phyloP scores from a whole-genome alignment of 1,139 yeast species.

The Candida dubliniensis region DNA sequence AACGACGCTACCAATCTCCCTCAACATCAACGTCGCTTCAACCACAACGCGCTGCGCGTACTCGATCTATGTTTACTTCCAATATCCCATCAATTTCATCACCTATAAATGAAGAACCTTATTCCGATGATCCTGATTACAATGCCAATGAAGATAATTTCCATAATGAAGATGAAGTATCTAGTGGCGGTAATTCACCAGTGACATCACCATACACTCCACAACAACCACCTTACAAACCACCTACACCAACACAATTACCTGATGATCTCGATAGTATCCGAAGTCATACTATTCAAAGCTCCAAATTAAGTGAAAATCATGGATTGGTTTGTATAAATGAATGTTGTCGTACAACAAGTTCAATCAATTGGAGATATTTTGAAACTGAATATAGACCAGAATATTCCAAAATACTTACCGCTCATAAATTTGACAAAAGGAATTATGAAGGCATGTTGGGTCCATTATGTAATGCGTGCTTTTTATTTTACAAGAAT shows the following conservation, averaged over 20 bases:
- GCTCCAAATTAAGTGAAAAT: conserved; percentile 36
- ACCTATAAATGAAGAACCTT: conserved; percentile 41
- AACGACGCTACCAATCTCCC: conserved; percentile 7
- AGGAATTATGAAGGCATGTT: conserved; percentile 49
- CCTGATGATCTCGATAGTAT: conserved; percentile 46
- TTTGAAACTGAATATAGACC: conserved; percentile 46
- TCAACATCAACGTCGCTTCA: conserved; percentile 17
- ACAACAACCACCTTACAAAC: conserved; percentile 36
- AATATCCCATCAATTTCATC: conserved; percentile 36
- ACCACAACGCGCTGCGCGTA: conserved; percentile 47
- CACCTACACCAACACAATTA: conserved; percentile 10
- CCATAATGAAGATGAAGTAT: conserved; percentile 18
- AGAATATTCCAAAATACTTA: conserved; percentile 38
- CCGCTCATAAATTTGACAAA: conserved; percentile 42
- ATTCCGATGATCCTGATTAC: conserved; percentile 20
- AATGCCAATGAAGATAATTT: conserved; percentile 20
- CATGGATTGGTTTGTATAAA: conserved; percentile 47
- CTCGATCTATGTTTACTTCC: conserved; percentile 43
- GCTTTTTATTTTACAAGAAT: conserved; percentile 46
- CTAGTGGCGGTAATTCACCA: conserved; percentile 6
- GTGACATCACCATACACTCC: conserved; percentile 45
- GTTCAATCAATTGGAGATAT: conserved; percentile 49
- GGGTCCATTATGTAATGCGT: conserved; percentile 54
- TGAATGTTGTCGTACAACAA: conserved; percentile 42
- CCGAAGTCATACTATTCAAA: conserved; percentile 45